Evolutionary conservation across 208 protist genomes (phyloP).

Genomic region (Wallacemonas rigidus): DNA sequence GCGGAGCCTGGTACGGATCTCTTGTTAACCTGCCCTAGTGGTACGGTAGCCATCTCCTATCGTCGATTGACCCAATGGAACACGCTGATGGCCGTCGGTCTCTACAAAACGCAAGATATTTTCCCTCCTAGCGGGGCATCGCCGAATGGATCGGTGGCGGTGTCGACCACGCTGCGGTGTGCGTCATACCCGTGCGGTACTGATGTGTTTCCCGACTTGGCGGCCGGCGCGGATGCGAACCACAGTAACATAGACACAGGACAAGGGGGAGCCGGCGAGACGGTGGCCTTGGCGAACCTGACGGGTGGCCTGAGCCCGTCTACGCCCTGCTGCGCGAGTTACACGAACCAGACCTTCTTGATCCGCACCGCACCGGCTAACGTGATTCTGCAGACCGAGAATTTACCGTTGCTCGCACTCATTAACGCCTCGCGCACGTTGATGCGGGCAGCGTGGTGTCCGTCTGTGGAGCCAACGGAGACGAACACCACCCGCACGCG

Average conservation of each 20-base stretch:
- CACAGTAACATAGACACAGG: too few relatives aligned
- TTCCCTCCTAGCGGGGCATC: background rate
- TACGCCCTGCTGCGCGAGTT: constrained; percentile 34
- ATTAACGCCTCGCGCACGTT: constrained; percentile 14
- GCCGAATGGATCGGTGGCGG: background rate
- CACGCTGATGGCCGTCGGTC: constrained; percentile 31
- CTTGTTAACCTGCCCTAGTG: background rate
- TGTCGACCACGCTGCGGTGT: constrained; percentile 16
- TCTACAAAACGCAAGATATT: constrained; percentile 16
- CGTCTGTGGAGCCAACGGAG: background rate
- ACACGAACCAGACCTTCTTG: constrained; percentile 46
- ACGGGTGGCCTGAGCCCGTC: constrained; percentile 39
- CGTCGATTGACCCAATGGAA: constrained; percentile 26
- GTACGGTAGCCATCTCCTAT: background rate
- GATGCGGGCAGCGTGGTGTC: background rate
- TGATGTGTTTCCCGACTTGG: background rate
- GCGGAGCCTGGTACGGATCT: constrained; percentile 1
- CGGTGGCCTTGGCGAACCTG: background rate
- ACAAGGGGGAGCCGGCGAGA: too few relatives aligned
- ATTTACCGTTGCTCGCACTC: constrained; percentile 28
- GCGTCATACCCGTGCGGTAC: constrained; percentile 34
- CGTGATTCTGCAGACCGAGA: constrained; percentile 34
- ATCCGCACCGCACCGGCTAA: constrained; percentile 25
- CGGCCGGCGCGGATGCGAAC: too few relatives aligned
- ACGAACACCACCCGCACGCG: background rate